phyloP scores from a whole-genome alignment of 2,329 filamentous ascomycete genomes.

The Sordariomycetes sp. region DNA sequence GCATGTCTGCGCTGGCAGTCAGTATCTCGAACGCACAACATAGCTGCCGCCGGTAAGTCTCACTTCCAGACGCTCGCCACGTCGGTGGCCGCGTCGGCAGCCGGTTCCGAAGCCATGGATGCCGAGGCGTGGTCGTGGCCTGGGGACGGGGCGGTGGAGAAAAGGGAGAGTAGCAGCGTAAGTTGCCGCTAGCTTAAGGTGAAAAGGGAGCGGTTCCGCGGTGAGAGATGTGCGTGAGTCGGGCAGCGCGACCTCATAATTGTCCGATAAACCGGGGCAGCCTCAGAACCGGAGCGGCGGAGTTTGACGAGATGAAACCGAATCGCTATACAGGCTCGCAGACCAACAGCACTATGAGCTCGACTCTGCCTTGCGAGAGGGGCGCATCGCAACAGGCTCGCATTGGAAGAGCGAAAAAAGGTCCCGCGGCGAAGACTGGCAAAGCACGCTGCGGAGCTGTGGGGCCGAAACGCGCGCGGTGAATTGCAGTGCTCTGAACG shows the following conservation, averaged over 20 bases:
- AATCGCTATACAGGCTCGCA: slow-evolving; percentile 2
- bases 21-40: not conserved
- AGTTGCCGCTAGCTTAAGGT: not conserved
- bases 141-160: not conserved
- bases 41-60: not conserved
- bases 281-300: not conserved
- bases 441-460: slow-evolving; percentile 4
- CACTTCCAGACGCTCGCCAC: slow-evolving; percentile 9
- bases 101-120: slow-evolving; percentile 3
- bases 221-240: not conserved
- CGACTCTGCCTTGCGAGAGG: slow-evolving; percentile 1
- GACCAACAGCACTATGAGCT: slow-evolving; percentile 3
- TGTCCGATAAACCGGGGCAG: not conserved
- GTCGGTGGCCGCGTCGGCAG: not conserved
- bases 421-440: slow-evolving; percentile 1
- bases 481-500: not conserved
- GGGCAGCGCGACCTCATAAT: not conserved
- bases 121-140: not conserved
- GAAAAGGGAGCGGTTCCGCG: not conserved
- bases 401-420: slow-evolving; percentile 3
- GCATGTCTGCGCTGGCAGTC: slow-evolving; percentile 20
- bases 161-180: not conserved
- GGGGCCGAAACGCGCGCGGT: not conserved
- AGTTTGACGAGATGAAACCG: not conserved
- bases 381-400: slow-evolving; percentile 5